Conservation (phyloP, 805 yeast species). For the Helenozyma baotianmanensis region DNA sequence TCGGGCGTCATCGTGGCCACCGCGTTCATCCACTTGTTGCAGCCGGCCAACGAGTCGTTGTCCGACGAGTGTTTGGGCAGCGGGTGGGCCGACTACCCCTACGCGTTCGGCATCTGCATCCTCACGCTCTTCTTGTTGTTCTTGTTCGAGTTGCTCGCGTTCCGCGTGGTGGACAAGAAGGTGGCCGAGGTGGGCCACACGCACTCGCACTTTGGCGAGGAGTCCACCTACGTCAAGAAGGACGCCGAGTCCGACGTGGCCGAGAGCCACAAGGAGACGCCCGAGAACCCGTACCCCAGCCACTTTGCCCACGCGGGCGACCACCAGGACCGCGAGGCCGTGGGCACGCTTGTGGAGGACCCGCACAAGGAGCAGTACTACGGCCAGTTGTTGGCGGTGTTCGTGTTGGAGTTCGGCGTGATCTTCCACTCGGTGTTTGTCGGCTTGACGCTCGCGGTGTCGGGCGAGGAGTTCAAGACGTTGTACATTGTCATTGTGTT, state of each 20-base stretch:
- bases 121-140: conserved; percentile 50
- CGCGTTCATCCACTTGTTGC: conserved; percentile 68
- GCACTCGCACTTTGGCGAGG: conserved; percentile 56
- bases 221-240: conserved; percentile 25
- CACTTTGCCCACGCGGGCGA: conserved; percentile 43
- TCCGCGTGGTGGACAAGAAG: conserved; percentile 40
- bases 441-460: conserved; percentile 71
- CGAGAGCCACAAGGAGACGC: conserved; percentile 9
- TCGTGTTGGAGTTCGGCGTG: conserved; percentile 73
- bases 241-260: conserved; percentile 15
- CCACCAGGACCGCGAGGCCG: conserved; percentile 41
- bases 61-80: conserved; percentile 59
- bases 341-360: conserved; percentile 32
- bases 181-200: conserved; percentile 27
- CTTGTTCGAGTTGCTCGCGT: conserved; percentile 47
- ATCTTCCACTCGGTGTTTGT: conserved; percentile 80
- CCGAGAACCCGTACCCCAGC: conserved; percentile 24
- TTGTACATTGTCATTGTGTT: conserved; percentile 65
- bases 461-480: conserved; percentile 72
- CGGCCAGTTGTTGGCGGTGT: conserved; percentile 52
- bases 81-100: conserved; percentile 47
- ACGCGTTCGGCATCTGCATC: conserved; percentile 51
- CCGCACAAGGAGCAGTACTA: conserved; percentile 43
- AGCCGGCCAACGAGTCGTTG: conserved; percentile 63
- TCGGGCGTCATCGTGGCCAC: conserved; percentile 83